Conservation (phyloP, 768 basidiomycete species). For the Favolaschia claudopus region DNA sequence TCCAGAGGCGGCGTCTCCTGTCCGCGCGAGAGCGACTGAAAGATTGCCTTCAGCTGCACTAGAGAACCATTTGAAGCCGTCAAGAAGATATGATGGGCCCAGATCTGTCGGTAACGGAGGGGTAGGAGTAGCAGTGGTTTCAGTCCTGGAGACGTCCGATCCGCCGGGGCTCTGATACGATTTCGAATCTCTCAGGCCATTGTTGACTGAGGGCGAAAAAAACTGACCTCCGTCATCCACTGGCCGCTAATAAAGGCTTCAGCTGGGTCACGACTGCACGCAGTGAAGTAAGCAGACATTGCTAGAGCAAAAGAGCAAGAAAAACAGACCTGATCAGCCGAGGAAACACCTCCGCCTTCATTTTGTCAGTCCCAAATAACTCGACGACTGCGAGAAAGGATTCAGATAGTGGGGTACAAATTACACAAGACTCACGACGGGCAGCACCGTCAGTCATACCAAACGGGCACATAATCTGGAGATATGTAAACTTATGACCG, state of each 20-base stretch:
- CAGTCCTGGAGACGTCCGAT: constrained; percentile 78
- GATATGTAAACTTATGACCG: not conserved
- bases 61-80: constrained; percentile 86
- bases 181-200: constrained; percentile 42
- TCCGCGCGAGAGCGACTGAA: constrained; percentile 77
- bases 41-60: constrained; percentile 79
- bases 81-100: too few species aligned
- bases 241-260: constrained; percentile 76
- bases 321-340: constrained; percentile 62
- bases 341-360: constrained; percentile 63
- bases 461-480: constrained; percentile 71
- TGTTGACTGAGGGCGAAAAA: constrained; percentile 38
- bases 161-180: constrained; percentile 68
- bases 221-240: constrained; percentile 80
- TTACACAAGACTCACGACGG: constrained; percentile 46
- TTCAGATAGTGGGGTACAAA: not conserved
- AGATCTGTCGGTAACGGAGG: constrained; percentile 58
- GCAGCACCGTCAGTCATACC: constrained; percentile 84
- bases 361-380: constrained; percentile 61
- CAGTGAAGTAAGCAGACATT: not conserved
- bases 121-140: constrained; percentile 60
- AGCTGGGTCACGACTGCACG: constrained; percentile 64
- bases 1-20: constrained; percentile 60
- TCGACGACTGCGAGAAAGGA: constrained; percentile 58
- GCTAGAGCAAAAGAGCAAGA: not conserved